These are phyloP conservation scores for Rubia tinctorum DNA, from an alignment of 305 asterid genomes.

Conservation along the genomic window DNA sequence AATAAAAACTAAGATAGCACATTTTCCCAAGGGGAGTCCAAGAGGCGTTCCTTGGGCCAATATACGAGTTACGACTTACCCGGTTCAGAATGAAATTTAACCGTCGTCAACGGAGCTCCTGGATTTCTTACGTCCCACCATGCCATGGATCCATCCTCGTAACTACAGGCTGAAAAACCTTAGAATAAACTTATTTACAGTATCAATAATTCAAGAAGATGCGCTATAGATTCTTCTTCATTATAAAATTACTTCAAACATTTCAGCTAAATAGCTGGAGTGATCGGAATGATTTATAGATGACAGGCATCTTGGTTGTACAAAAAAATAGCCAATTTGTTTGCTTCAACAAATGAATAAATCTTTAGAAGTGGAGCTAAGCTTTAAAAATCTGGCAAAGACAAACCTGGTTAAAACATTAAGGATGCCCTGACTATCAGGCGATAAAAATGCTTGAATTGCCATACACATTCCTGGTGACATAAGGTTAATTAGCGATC, in stretches of 20 bases:
- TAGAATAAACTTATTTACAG: background rate
- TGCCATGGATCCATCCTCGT: constrained; percentile 89
- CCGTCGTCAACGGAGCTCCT: constrained; percentile 54
- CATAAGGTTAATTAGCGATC: constrained; percentile 10
- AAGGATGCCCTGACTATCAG: constrained; percentile 47
- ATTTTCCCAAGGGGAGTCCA: background rate
- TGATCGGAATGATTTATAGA: background rate
- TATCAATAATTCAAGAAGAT: constrained; percentile 4
- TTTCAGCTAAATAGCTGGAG: background rate
- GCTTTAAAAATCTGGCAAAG: background rate
- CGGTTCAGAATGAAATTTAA: constrained; percentile 82
- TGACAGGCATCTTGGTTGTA: background rate
- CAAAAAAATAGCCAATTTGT: background rate
- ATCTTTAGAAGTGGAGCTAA: background rate
- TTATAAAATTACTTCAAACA: background rate
- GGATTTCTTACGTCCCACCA: constrained; percentile 92
- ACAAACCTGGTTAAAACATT: constrained; percentile 58
- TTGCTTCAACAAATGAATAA: background rate
- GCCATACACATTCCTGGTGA: constrained; percentile 83
- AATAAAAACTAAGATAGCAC: constrained; percentile 4
- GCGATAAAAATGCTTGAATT: constrained; percentile 55
- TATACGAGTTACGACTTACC: constrained; percentile 15
- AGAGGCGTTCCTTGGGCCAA: constrained; percentile 1
- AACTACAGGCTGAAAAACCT: constrained; percentile 22
- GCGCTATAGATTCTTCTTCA: background rate